phyloP scores from a whole-genome alignment of 768 basidiomycete genomes.

The Artomyces pyxidatus region DNA sequence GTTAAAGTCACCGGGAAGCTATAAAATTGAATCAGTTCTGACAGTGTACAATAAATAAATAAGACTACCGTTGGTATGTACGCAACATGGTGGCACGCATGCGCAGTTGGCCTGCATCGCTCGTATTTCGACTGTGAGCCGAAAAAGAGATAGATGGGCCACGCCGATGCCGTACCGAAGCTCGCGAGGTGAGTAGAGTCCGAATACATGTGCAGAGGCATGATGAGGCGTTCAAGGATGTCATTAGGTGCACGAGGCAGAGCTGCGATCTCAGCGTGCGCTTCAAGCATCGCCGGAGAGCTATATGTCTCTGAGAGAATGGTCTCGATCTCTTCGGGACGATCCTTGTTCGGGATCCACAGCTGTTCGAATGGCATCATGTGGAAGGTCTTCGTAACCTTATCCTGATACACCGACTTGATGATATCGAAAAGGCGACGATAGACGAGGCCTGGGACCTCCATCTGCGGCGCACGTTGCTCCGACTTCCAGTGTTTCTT shows the following conservation, averaged over 20 bases:
- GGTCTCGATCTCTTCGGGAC: neutral
- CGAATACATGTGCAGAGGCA: conserved; percentile 7
- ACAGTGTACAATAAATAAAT: conserved; percentile 1
- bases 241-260: neutral
- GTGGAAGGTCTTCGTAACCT: conserved; percentile 6
- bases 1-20: conserved; percentile 28
- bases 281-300: neutral
- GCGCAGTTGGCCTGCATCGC: conserved; percentile 20
- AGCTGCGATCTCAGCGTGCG: neutral
- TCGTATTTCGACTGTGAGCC: conserved; percentile 37
- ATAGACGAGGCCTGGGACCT: neutral
- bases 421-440: neutral
- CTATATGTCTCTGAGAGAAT: neutral
- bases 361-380: neutral
- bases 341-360: neutral
- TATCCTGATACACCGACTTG: neutral
- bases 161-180: conserved; percentile 24
- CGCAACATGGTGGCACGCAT: conserved; percentile 34
- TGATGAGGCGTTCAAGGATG: neutral
- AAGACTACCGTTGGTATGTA: conserved; percentile 32
- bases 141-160: conserved; percentile 33
- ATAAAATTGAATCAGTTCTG: neutral
- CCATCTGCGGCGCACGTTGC: neutral
- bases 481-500: neutral
- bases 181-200: conserved; percentile 24